phyloP scores from a whole-genome alignment of 441 rosid species.

The Jatropha podagrica region DNA sequence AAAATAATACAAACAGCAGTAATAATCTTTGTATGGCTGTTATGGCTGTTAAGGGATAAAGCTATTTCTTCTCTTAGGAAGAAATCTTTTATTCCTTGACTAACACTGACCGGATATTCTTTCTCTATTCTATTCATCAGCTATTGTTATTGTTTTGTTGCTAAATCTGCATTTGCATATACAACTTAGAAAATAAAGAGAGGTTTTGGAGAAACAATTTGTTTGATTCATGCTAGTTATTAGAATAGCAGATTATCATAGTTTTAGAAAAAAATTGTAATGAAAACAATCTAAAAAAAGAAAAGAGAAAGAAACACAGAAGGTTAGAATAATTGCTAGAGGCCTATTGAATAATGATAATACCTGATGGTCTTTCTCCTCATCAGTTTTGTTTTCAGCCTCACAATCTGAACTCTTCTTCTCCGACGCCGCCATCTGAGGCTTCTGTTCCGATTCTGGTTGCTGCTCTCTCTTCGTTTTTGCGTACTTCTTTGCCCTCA shows the following conservation, averaged over 20 bases:
- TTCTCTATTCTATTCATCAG: not conserved
- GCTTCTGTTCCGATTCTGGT: constrained; percentile 39
- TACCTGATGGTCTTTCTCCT: constrained; percentile 18
- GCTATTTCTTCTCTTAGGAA: not conserved
- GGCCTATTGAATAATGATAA: not conserved
- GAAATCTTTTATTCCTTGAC: not conserved
- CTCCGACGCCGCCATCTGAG: constrained; percentile 26
- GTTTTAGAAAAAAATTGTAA: not conserved
- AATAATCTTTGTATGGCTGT: not conserved
- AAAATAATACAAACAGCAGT: not conserved
- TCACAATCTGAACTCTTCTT: constrained; percentile 36
- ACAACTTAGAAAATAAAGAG: too few species aligned
- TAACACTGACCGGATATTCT: not conserved
- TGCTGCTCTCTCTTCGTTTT: constrained; percentile 55
- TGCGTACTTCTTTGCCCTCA: constrained; percentile 74
- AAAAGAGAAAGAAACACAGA: not conserved
- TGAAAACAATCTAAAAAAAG: not conserved
- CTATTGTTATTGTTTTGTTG: too few species aligned
- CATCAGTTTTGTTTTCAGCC: constrained; percentile 26
- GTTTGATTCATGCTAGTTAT: not conserved
- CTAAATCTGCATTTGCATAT: too few species aligned
- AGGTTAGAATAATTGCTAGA: not conserved
- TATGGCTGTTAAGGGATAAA: not conserved
- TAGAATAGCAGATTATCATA: not conserved
- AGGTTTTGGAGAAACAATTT: too few species aligned